Conservation (phyloP, 2,329 filamentous ascomycete genomes). For the Cercospora beticola region DNA sequence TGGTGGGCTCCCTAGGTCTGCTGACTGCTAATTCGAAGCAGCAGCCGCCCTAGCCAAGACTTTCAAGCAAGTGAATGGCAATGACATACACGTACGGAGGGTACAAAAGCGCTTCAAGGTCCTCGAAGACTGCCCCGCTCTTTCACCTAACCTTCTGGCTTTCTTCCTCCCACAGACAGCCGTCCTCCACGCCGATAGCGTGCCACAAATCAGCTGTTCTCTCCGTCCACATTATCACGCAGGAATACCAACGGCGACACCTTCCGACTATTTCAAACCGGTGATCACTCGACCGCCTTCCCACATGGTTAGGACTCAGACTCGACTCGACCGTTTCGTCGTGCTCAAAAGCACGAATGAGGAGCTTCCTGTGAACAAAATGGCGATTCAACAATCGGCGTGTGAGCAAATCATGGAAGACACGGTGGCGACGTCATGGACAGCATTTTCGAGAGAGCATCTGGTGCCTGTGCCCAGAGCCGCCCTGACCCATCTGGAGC, state of each 20-base stretch:
- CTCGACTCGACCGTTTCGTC: background rate
- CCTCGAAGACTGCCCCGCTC: background rate
- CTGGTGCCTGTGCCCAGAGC: background rate
- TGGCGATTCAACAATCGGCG: background rate
- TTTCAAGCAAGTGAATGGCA: background rate
- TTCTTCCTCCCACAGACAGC: background rate
- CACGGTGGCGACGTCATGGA: background rate
- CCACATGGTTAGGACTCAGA: background rate
- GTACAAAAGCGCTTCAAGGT: background rate
- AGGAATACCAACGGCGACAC: background rate
- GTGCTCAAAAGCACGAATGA: background rate
- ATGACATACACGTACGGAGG: background rate
- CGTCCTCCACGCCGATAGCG: background rate
- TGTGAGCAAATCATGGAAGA: background rate
- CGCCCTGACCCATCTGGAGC: background rate
- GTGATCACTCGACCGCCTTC: background rate
- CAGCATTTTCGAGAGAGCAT: background rate
- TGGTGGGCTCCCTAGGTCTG: background rate
- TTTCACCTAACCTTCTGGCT: background rate
- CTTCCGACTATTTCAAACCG: background rate
- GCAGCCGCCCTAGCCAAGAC: background rate
- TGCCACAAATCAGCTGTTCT: background rate
- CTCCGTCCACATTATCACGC: background rate
- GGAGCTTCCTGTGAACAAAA: background rate
- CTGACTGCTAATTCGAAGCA: background rate